Evolutionary conservation across 2,329 filamentous ascomycete species (phyloP).

Genomic region (Tolypocladium endophyticum): DNA sequence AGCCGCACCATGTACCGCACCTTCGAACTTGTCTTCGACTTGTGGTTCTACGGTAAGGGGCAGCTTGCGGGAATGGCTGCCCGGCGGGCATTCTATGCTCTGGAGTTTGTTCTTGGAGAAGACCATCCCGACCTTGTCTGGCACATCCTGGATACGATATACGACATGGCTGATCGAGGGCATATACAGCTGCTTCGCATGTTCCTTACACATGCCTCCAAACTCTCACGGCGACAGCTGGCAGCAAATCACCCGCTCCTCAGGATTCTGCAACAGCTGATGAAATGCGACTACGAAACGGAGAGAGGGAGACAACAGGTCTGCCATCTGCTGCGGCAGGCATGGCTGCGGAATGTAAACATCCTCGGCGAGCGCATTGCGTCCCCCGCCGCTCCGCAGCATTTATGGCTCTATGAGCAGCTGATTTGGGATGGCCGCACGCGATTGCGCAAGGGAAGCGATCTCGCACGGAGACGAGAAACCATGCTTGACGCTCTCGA

Average conservation of each 20-base stretch:
- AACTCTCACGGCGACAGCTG: constrained; percentile 16
- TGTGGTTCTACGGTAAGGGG: constrained; percentile 24
- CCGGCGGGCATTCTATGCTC: constrained; percentile 21
- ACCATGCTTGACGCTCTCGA: constrained; percentile 20
- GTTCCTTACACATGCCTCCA: constrained; percentile 21
- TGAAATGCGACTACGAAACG: constrained; percentile 18
- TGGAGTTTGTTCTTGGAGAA: constrained; percentile 24
- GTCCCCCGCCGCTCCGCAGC: constrained; percentile 14
- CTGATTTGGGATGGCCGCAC: constrained; percentile 27
- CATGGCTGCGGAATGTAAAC: constrained; percentile 26
- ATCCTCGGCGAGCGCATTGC: constrained; percentile 19
- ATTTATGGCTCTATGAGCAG: constrained; percentile 27
- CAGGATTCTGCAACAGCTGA: constrained; percentile 19
- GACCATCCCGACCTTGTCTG: constrained; percentile 26
- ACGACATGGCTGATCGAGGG: constrained; percentile 24
- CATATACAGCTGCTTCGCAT: constrained; percentile 22
- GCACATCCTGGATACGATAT: constrained; percentile 27
- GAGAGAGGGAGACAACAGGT: constrained; percentile 19
- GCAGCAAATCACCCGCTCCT: constrained; percentile 22
- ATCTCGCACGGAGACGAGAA: constrained; percentile 14
- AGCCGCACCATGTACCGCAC: constrained; percentile 29
- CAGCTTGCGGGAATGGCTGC: constrained; percentile 25
- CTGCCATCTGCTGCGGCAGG: constrained; percentile 22
- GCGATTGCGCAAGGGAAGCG: constrained; percentile 19
- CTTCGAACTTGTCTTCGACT: constrained; percentile 25